Evolutionary conservation across 2,329 filamentous ascomycete species (phyloP).

Genomic region (Apiospora kogelbergensis): DNA sequence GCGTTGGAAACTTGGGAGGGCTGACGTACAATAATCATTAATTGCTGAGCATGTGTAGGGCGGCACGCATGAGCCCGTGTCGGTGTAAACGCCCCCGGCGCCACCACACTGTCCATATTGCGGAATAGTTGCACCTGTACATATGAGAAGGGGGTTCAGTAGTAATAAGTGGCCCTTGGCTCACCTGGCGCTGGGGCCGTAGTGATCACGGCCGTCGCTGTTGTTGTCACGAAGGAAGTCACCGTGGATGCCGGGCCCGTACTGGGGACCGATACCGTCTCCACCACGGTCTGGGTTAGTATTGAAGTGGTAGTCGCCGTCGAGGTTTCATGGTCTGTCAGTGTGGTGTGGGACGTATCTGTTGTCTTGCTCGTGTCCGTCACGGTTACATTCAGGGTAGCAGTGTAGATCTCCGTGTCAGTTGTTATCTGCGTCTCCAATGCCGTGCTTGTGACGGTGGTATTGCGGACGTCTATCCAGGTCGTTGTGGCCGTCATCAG

Average conservation of each 20-base stretch:
- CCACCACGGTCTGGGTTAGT: background rate
- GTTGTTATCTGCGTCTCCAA: background rate
- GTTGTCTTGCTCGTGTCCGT: background rate
- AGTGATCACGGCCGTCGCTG: background rate
- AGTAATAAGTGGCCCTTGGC: background rate
- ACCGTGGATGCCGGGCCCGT: background rate
- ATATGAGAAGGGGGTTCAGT: background rate
- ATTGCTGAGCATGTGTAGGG: background rate
- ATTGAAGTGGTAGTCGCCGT: background rate
- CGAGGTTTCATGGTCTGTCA: background rate
- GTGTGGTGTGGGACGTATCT: background rate
- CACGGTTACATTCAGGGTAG: background rate
- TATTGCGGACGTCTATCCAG: background rate
- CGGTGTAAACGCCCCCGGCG: background rate
- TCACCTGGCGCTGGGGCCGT: background rate
- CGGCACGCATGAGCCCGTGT: background rate
- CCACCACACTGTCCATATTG: background rate
- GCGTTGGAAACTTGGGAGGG: background rate
- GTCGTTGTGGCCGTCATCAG: background rate
- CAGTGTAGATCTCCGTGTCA: background rate
- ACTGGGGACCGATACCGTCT: background rate
- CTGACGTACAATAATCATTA: background rate
- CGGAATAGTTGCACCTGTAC: background rate
- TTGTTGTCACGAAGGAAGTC: background rate
- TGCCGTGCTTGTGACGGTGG: background rate